Evolutionary conservation across 2,329 filamentous ascomycete genomes (phyloP).

Genomic region (Neonectria ditissima): DNA sequence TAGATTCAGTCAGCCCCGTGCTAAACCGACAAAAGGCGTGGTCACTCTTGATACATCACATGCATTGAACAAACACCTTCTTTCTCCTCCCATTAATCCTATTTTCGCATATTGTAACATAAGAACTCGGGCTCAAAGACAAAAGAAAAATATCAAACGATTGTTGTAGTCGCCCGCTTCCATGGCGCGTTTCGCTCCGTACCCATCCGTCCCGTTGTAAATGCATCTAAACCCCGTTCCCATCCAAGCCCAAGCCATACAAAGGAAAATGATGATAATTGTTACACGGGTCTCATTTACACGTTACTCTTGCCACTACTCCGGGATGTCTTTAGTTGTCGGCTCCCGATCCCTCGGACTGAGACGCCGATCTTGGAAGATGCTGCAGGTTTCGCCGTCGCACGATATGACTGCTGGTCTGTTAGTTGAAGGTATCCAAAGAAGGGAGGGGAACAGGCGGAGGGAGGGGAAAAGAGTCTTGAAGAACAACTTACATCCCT

Average conservation of each 20-base stretch:
- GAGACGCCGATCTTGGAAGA: conserved; percentile 25
- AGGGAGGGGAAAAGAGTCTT: background rate
- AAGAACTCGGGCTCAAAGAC: background rate
- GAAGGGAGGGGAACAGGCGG: too few relatives aligned
- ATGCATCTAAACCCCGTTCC: background rate
- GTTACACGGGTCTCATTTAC: conserved; percentile 25
- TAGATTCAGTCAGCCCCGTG: too few relatives aligned
- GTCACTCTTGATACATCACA: background rate
- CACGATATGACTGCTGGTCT: conserved; percentile 26
- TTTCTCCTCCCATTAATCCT: background rate
- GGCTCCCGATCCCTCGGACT: conserved; percentile 27
- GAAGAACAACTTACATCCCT: conserved; percentile 39
- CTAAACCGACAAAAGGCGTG: too few relatives aligned
- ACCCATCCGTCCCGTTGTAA: background rate
- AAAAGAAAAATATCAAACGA: conserved; percentile 4
- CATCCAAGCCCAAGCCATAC: conserved; percentile 5
- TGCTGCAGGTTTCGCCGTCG: conserved; percentile 25
- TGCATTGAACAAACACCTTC: background rate
- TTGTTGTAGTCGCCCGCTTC: background rate
- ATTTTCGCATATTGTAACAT: background rate
- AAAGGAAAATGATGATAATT: conserved; percentile 20
- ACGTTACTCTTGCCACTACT: background rate
- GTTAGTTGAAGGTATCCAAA: too few relatives aligned
- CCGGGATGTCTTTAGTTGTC: background rate
- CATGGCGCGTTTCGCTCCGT: background rate